phyloP scores from a whole-genome alignment of 352 stramenopile genomes.

The Phytopythium boreale region DNA sequence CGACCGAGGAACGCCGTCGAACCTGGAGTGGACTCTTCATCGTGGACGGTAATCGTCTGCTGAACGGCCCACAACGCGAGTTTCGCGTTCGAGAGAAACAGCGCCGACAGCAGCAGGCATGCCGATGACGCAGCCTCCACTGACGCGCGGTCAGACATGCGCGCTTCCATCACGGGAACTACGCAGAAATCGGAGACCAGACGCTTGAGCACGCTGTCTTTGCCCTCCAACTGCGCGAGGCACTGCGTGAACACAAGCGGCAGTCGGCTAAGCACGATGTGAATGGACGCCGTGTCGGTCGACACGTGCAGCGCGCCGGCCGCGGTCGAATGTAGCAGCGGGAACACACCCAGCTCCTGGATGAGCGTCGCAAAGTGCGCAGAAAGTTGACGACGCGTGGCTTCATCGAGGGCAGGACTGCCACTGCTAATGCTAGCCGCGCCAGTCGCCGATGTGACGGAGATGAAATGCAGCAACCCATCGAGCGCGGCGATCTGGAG shows the following conservation, averaged over 20 bases:
- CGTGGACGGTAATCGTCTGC: slow-evolving; percentile 34
- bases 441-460: slow-evolving; percentile 26
- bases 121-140: slow-evolving; percentile 58
- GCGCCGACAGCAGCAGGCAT: slow-evolving; percentile 65
- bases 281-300: slow-evolving; percentile 24
- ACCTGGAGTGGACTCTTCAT: slow-evolving; percentile 15
- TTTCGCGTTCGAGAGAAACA: slow-evolving; percentile 83
- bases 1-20: slow-evolving; percentile 49
- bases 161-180: slow-evolving; percentile 47
- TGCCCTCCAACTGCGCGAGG: slow-evolving; percentile 63
- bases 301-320: slow-evolving; percentile 39
- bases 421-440: slow-evolving; percentile 14
- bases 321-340: slow-evolving; percentile 59
- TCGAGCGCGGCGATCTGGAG: slow-evolving; percentile 75
- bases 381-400: background rate
- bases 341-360: slow-evolving; percentile 76
- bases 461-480: slow-evolving; percentile 72
- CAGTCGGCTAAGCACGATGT: slow-evolving; percentile 60
- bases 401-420: slow-evolving; percentile 10
- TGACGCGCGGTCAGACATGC: slow-evolving; percentile 33
- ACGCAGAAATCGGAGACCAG: slow-evolving; percentile 72
- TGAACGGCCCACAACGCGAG: slow-evolving; percentile 75
- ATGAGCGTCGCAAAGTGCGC: slow-evolving; percentile 50
- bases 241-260: slow-evolving; percentile 86
- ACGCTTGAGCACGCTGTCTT: slow-evolving; percentile 63